A percentile compares a stretch with the other conserved stretches of the same genome.
Evolutionary conservation across 495 filamentous ascomycete genomes (phyloP).

Genomic region (Podospora pseudoanserina): DNA sequence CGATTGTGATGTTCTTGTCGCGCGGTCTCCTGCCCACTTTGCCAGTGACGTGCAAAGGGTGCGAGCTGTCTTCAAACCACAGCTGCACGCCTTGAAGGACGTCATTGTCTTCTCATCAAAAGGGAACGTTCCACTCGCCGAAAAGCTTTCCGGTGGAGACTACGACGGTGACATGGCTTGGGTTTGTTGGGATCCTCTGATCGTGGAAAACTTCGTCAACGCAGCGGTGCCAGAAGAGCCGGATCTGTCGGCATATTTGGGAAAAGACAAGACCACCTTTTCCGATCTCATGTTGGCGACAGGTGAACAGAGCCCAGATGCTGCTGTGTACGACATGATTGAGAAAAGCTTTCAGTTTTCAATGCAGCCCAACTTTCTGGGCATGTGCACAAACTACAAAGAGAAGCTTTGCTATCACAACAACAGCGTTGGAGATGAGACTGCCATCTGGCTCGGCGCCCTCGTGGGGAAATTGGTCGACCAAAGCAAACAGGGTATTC

Average conservation of each 20-base stretch:
- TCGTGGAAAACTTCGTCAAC: constrained; percentile 74
- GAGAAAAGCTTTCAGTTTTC: constrained; percentile 60
- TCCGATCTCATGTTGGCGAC: constrained; percentile 35
- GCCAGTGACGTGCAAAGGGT: constrained; percentile 81
- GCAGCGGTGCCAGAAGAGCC: constrained; percentile 53
- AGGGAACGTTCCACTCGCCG: constrained; percentile 67
- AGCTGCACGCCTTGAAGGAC: constrained; percentile 74
- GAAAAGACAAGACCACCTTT: constrained; percentile 54
- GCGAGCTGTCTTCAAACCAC: constrained; percentile 53
- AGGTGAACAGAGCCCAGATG: constrained; percentile 8
- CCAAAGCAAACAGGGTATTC: constrained; percentile 70
- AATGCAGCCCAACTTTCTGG: constrained; percentile 62
- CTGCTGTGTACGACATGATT: constrained; percentile 45
- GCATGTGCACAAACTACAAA: constrained; percentile 70
- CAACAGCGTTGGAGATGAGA: constrained; percentile 52
- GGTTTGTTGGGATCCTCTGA: constrained; percentile 81
- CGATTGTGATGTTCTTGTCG: constrained; percentile 75
- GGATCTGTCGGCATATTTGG: constrained; percentile 53
- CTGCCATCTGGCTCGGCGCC: constrained; percentile 58
- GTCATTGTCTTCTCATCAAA: constrained; percentile 79
- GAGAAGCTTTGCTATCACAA: constrained; percentile 63
- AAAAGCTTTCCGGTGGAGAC: constrained; percentile 85
- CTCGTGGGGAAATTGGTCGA: constrained; percentile 81
- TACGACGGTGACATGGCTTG: constrained; percentile 90
- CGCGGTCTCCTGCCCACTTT: constrained; percentile 76